Percentiles rank a stretch among this genome's conserved stretches.
These are phyloP conservation scores for Pisolithus thermaeus DNA, from an alignment of 1,284 basidiomycete species.

Conservation along the genomic window DNA sequence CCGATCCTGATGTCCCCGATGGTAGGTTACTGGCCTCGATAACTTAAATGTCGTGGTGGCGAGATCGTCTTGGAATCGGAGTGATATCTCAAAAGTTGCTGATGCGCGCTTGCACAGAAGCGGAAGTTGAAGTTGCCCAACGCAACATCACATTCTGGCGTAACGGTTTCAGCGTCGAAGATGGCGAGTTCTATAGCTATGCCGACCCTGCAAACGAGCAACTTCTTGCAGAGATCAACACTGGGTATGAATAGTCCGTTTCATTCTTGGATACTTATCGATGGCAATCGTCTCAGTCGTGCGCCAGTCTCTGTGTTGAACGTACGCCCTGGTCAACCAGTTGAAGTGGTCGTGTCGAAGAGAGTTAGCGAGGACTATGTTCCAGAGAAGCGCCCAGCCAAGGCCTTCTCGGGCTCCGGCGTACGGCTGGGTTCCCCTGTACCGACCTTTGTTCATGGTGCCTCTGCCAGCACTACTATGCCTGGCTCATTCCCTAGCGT, in stretches of 20 bases:
- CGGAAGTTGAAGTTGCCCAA: constrained; percentile 57
- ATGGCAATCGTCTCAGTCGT: constrained; percentile 37
- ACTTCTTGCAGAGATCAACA: constrained; percentile 74
- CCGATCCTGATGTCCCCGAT: constrained; percentile 53
- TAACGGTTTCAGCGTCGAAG: constrained; percentile 91
- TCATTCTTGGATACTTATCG: constrained; percentile 1
- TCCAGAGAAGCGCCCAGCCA: constrained; percentile 37
- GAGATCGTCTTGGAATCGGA: too few relatives aligned
- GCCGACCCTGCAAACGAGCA: constrained; percentile 76
- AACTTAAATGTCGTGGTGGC: not conserved
- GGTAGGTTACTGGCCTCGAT: constrained; percentile 10
- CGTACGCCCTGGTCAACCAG: constrained; percentile 74
- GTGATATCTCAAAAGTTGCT: too few relatives aligned
- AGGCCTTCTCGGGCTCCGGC: constrained; percentile 72
- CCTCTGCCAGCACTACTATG: constrained; percentile 34
- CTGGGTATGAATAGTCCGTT: constrained; percentile 46
- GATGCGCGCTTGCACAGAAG: constrained; percentile 22
- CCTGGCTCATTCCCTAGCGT: constrained; percentile 51
- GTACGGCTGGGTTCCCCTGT: constrained; percentile 76
- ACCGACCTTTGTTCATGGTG: constrained; percentile 28
- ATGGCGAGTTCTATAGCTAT: constrained; percentile 82
- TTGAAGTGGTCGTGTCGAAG: constrained; percentile 80
- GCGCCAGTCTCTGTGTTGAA: constrained; percentile 80
- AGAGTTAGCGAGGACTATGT: constrained; percentile 74
- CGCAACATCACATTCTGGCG: constrained; percentile 91